A percentile compares a stretch with the other conserved stretches of the same genome.
These are phyloP conservation scores for Zizania palustris DNA, from an alignment of 202 grass and related monocot species.

Conservation along the genomic window DNA sequence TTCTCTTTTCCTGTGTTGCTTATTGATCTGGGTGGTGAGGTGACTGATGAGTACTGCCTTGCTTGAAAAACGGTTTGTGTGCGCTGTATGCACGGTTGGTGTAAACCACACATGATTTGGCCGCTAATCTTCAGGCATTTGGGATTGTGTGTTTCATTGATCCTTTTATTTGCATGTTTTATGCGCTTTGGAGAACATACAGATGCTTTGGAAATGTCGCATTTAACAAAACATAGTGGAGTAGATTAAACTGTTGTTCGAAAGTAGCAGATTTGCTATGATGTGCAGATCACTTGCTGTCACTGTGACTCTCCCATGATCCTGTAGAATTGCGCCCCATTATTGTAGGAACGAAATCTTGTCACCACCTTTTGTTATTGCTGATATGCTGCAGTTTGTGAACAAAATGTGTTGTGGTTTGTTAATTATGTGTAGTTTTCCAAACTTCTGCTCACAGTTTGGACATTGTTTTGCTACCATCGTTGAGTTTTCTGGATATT, in stretches of 20 bases:
- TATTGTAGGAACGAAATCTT: background rate
- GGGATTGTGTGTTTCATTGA: background rate
- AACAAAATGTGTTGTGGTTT: background rate
- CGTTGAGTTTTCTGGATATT: background rate
- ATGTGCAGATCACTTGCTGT: background rate
- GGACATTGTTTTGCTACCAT: background rate
- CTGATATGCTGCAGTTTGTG: background rate
- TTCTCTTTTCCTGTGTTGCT: background rate
- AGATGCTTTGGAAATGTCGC: background rate
- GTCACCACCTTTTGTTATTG: background rate
- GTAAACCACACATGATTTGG: background rate
- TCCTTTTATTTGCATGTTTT: background rate
- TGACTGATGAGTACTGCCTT: too few species aligned
- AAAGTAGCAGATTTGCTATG: slow-evolving; percentile 6
- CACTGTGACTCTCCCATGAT: background rate
- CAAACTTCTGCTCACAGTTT: background rate
- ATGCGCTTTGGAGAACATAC: background rate
- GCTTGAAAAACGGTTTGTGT: slow-evolving; percentile 25
- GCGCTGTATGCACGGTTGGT: background rate
- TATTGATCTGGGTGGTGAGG: slow-evolving; percentile 24
- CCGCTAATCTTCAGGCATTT: background rate
- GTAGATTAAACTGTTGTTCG: background rate
- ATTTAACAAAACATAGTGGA: slow-evolving; percentile 5
- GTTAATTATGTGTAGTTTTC: background rate
- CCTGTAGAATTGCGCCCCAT: background rate